Evolutionary conservation across 139 green algal genomes (phyloP), one percentile per base, ranked within the genome.

Genomic region (Penium margaritaceum): DNA sequence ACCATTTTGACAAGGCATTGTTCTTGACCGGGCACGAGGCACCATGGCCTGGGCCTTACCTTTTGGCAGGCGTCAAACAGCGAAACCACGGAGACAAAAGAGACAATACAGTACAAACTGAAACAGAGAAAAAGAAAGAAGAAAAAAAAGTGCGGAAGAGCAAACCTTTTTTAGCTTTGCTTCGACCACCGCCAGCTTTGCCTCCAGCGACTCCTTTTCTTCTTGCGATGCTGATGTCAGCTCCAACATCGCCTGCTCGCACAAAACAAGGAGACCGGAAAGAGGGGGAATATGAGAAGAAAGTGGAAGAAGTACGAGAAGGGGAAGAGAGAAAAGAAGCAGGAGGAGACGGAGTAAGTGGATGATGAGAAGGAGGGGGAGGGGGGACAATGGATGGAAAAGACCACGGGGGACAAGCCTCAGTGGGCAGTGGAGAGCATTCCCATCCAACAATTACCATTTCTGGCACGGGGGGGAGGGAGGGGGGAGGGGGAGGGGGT

Each of bases 171-270:
- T 6, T 36, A 72, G 35, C 64, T 72, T 72, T 9, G 64, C 64
- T 63, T 30, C 34, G 3, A 72, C 4, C 24, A n/a, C 64, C 3
- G 35, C 6, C 17, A 72, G 5, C 12, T 32, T 9, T 33, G 32
- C 38, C 32, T 27, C 64, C 4, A 63, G 36, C 5, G 32, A 15
- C 30, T 60, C 64, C 17, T 63, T 60, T 57, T 60, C 64, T 36
- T 72, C 64, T 12, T 72, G 36, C 9, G 64, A 32, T 63, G 39
- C 36, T 19, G 64, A 29, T 24, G 41, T 63, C 38, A 63, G 21
- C 29, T 72, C 64, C 30, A 72, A 35, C 36, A 72, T 29, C 24
- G 24, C 58, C 64, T 72, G 64, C 64, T n/a, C n/a, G n/a, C n/a
- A 72, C 41, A 51, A 9, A 51, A 21, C 9, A 51, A 12, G 41